Conservation (phyloP, 768 basidiomycete genomes). For the Tylopilus cervinicoccineus region DNA sequence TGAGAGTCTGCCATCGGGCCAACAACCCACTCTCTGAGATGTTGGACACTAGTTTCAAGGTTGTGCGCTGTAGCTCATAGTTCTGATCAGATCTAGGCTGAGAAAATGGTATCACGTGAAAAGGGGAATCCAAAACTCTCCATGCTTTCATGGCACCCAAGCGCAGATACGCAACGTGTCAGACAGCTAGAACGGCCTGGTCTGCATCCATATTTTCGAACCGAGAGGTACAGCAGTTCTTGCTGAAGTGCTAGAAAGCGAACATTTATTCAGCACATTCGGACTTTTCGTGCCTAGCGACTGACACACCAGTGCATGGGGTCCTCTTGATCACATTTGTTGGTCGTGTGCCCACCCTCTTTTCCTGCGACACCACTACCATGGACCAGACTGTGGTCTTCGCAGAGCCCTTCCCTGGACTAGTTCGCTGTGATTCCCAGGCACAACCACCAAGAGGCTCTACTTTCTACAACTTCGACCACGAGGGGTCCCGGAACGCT, state of each 20-base stretch:
- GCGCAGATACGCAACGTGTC: too few relatives aligned
- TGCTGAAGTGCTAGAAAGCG: background rate
- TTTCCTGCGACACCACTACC: conserved; percentile 4
- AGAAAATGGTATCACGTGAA: too few relatives aligned
- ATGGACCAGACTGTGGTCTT: conserved; percentile 14
- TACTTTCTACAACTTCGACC: conserved; percentile 7
- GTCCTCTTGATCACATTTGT: conserved; percentile 1
- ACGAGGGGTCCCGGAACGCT: conserved; percentile 22
- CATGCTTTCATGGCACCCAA: too few relatives aligned
- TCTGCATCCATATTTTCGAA: background rate
- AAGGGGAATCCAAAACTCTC: too few relatives aligned
- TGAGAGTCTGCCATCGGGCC: too few relatives aligned
- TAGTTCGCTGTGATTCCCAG: conserved; percentile 4
- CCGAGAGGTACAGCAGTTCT: background rate
- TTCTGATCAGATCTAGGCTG: too few relatives aligned
- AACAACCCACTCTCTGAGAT: too few relatives aligned
- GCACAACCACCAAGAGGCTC: conserved; percentile 1
- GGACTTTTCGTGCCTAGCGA: background rate
- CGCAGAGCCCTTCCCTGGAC: conserved; percentile 7
- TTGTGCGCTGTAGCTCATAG: too few relatives aligned
- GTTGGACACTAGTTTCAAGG: too few relatives aligned
- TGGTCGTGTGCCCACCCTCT: conserved; percentile 23
- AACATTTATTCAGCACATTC: too few relatives aligned
- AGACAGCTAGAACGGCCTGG: background rate
- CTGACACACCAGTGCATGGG: background rate